Conservation (phyloP, 106 monocot genomes). For the Platanthera zijinensis region DNA sequence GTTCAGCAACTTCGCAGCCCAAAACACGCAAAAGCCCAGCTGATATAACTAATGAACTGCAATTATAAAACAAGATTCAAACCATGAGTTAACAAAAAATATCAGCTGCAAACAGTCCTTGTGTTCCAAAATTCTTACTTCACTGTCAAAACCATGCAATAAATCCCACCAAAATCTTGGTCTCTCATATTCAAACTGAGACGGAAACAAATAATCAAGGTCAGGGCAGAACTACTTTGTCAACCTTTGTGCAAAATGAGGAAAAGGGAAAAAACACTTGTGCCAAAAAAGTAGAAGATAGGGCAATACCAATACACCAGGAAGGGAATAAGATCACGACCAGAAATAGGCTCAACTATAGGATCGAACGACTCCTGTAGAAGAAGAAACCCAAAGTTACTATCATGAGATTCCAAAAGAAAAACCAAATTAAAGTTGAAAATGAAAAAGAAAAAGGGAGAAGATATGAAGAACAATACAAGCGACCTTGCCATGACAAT, state of each 20-base stretch:
- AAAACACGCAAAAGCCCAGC: constrained; percentile 74
- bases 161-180: constrained; percentile 93
- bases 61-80: not conserved
- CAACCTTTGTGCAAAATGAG: not conserved
- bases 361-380: constrained; percentile 91
- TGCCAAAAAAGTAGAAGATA: not conserved
- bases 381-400: constrained; percentile 4
- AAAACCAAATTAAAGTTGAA: not conserved
- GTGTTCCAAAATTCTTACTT: constrained; percentile 38
- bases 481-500: not conserved
- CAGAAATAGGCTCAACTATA: constrained; percentile 69
- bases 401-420: not conserved
- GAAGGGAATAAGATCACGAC: constrained; percentile 76
- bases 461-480: not conserved
- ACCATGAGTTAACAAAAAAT: not conserved
- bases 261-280: too few relatives aligned
- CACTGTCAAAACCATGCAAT: constrained; percentile 65
- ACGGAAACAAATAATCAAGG: not conserved
- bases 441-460: not conserved
- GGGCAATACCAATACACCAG: constrained; percentile 86
- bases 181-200: constrained; percentile 58
- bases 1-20: constrained; percentile 82
- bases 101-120: not conserved
- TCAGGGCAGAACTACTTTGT: not conserved
- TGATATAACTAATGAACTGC: constrained; percentile 74